Percentiles rank a stretch among this genome's conserved stretches.
These are phyloP conservation scores for Aplosporella prunicola DNA, from an alignment of 2,329 filamentous ascomycete genomes.

Conservation along the genomic window DNA sequence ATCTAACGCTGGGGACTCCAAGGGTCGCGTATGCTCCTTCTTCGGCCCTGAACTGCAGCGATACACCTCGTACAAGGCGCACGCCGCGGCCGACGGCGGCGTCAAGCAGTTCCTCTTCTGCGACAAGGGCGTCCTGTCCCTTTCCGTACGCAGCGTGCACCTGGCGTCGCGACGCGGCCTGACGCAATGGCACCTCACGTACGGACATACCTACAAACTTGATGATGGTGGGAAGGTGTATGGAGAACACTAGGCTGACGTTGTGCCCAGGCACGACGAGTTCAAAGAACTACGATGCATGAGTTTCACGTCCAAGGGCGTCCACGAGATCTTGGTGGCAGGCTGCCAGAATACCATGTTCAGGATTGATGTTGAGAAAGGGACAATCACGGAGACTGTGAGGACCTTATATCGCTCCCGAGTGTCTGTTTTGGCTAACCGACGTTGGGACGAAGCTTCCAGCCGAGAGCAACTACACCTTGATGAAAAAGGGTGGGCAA, in stretches of 20 bases:
- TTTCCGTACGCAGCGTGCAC: conserved; percentile 76
- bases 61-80: conserved; percentile 84
- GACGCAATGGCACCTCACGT: conserved; percentile 81
- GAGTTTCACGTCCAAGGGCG: conserved; percentile 84
- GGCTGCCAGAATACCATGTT: conserved; percentile 84
- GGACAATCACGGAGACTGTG: conserved; percentile 33
- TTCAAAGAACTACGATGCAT: conserved; percentile 89
- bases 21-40: conserved; percentile 87
- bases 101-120: conserved; percentile 87
- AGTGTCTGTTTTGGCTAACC: too few relatives aligned
- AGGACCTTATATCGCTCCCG: not conserved
- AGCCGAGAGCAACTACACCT: conserved; percentile 69
- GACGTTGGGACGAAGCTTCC: conserved; percentile 55
- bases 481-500: conserved; percentile 78
- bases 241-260: conserved; percentile 15
- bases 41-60: conserved; percentile 74
- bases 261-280: conserved; percentile 49
- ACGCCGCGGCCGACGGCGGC: conserved; percentile 61
- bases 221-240: not conserved
- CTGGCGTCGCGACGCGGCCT: conserved; percentile 76
- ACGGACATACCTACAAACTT: conserved; percentile 24
- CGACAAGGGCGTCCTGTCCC: conserved; percentile 78
- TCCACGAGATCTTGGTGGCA: conserved; percentile 74
- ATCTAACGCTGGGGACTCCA: too few relatives aligned
- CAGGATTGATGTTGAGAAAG: conserved; percentile 55